Evolutionary conservation across 1,139 yeast species (phyloP).

Genomic region (Candida pseudoviswanathii): DNA sequence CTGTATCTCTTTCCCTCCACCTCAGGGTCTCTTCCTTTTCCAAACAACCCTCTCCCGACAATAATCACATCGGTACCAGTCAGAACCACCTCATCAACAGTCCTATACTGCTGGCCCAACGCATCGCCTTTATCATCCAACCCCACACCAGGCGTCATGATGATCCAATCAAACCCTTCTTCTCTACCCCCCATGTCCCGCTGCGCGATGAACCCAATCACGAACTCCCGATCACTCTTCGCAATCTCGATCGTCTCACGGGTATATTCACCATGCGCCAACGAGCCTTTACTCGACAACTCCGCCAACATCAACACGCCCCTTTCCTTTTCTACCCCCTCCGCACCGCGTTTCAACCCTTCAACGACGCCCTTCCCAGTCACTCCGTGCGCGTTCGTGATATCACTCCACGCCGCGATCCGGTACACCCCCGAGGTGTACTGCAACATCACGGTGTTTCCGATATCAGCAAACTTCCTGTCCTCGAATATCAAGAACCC

Average conservation of each 20-base stretch:
- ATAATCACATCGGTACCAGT: conserved; percentile 92
- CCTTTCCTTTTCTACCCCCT: conserved; percentile 61
- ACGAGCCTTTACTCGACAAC: conserved; percentile 87
- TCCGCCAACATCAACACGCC: conserved; percentile 96
- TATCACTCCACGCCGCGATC: conserved; percentile 94
- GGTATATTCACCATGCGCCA: conserved; percentile 93
- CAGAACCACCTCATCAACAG: conserved; percentile 79
- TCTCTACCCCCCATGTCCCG: conserved; percentile 79
- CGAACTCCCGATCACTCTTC: conserved; percentile 81
- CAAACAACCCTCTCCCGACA: conserved; percentile 96
- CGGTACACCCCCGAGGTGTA: conserved; percentile 87
- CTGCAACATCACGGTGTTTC: conserved; percentile 95
- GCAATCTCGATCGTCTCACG: conserved; percentile 87
- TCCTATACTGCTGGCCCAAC: conserved; percentile 94
- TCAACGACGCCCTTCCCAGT: conserved; percentile 93
- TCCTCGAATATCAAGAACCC: conserved; percentile 91
- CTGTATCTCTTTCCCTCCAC: conserved; percentile 88
- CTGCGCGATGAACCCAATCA: conserved; percentile 96
- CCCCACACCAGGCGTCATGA: conserved; percentile 98
- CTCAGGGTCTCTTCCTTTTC: conserved; percentile 90
- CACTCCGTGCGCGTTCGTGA: conserved; percentile 96
- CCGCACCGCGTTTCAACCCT: conserved; percentile 84
- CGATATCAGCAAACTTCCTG: conserved; percentile 97
- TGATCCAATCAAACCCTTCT: conserved; percentile 90
- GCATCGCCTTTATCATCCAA: conserved; percentile 95